Evolutionary conservation across 2,329 filamentous ascomycete species (phyloP), one percentile per base, ranked within the genome.

Genomic region (Alternaria dauci): DNA sequence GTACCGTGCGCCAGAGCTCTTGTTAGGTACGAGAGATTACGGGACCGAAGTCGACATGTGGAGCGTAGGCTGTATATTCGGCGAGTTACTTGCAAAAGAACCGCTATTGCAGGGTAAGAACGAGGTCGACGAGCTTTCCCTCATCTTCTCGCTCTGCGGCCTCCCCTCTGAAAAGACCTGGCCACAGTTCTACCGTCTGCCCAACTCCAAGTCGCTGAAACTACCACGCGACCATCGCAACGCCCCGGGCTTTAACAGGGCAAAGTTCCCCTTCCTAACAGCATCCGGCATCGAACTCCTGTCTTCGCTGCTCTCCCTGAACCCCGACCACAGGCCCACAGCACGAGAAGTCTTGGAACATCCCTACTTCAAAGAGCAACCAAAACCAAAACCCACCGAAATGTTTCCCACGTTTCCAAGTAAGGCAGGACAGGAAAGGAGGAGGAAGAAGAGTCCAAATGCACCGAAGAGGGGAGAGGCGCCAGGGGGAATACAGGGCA

Each of bases 351-450:
- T 96, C 76, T 84, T 98, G 36, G 82, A 85, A 48, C 92, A 97
- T 77, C 84, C 88, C 36, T 99, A 96, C 78, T 99, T 99, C 78
- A 83, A 79, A 18, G 94, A 98, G 80, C 91, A 96, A 69, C 95
- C 95, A 1, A 91, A 91, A 62, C 92, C 94, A 1, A 98, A 98
- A 81, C 89, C 90, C 8, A 91, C 92, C 75, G 91, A 90, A 71
- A 90, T 99, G 89, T 98, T 99, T 75, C 95, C 95, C 2, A 98
- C 95, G 0, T 99, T 98, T 76, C 95, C 95, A 0, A 95, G 91
- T 71, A 97, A 96, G 79, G 95, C 95, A 0, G 93, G 93, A 1
- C 91, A 95, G 82, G 95, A 99, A 83, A 90, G 89, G 73, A 84
- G 93, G 69, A 83, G 92, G 65, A 84, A 87, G 38, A 84, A 87